Percentiles rank a stretch among this genome's conserved stretches.
These are phyloP conservation scores for Xylaria intraflava DNA, from an alignment of 495 filamentous ascomycete genomes.

Conservation along the genomic window DNA sequence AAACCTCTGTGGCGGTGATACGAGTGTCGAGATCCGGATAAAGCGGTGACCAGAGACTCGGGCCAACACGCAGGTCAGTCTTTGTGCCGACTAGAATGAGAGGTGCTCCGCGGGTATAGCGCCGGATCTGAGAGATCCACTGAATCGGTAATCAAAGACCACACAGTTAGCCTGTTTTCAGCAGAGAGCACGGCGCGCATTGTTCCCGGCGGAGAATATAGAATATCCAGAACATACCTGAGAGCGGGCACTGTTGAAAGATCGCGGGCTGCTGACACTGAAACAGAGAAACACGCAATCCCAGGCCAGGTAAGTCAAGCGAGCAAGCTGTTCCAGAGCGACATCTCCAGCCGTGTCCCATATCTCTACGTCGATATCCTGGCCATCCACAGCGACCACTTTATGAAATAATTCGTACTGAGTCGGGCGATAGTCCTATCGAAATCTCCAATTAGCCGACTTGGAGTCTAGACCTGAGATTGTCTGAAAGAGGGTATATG, in stretches of 20 bases:
- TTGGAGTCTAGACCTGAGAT: neutral
- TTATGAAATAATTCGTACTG: constrained; percentile 21
- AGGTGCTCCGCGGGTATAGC: constrained; percentile 15
- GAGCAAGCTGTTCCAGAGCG: constrained; percentile 16
- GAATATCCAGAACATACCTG: constrained; percentile 11
- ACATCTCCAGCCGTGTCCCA: constrained; percentile 27
- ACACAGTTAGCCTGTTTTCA: constrained; percentile 4
- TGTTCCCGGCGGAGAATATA: neutral
- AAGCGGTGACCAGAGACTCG: constrained; percentile 12
- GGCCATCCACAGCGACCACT: constrained; percentile 9
- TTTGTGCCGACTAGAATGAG: constrained; percentile 23
- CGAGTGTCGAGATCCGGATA: constrained; percentile 10
- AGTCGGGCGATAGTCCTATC: constrained; percentile 13
- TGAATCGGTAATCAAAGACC: neutral
- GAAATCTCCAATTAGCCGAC: neutral
- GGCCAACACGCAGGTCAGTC: constrained; percentile 16
- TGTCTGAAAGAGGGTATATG: neutral
- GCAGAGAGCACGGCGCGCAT: neutral
- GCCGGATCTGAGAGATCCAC: constrained; percentile 21
- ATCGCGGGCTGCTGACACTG: constrained; percentile 9
- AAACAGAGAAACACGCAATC: constrained; percentile 29
- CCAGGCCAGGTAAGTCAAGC: constrained; percentile 24
- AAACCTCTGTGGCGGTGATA: constrained; percentile 10
- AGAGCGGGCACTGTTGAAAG: constrained; percentile 9
- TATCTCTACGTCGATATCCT: constrained; percentile 21